Base-by-base conservation (phyloP, 208 protist genomes). In the Crithidia bombi region DNA sequence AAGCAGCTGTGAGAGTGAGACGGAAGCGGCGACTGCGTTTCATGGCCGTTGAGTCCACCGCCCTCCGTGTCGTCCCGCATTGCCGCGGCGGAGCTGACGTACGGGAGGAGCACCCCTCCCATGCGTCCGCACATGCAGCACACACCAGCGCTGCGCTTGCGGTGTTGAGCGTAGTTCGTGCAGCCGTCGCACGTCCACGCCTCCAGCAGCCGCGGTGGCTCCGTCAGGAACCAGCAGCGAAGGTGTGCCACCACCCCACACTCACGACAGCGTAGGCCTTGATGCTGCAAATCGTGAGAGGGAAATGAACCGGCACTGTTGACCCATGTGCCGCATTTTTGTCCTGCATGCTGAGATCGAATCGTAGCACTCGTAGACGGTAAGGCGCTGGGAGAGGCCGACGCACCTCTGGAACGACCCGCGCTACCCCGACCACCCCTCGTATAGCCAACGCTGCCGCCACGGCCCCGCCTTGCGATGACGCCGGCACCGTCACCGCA, bases 141-240 rank as follows among this genome's bases (percentile, higher is more conserved):
- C 32, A 78, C 65, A 23, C 83, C 19, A 9, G 80, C 66, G 33
- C 65, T 64, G 54, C 71, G 58, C 26, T 71, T 76, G 36, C 66
- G 69, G 54, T 80, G 68, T 26, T 76, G 59, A 10, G 55, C 44
- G 49, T 64, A 59, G 61, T 75, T 66, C n/a, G 51, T 65, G 73
- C 89, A 94, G 23, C 63, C 67, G 41, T 89, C 81, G 46, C 89
- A 94, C 21, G 57, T 61, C 89, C 89, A 94, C 36, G 50, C 26
- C 23, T 80, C 63, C 1, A 52, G 65, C 33, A 73, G 47, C n/a
- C 61, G 74, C 36, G 78, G 84, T n/a, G 81, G 35, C 41, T 67
- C 65, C 5, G 80, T 64, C 25, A 94, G 43, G 46, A 77, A 85
- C 84, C 84, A 91, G 64, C 89, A 94, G 43, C 75, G 65, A 0